These are phyloP conservation scores for Sanghuangporus sanghuang DNA, from an alignment of 1,284 basidiomycete genomes.

Conservation along the genomic window DNA sequence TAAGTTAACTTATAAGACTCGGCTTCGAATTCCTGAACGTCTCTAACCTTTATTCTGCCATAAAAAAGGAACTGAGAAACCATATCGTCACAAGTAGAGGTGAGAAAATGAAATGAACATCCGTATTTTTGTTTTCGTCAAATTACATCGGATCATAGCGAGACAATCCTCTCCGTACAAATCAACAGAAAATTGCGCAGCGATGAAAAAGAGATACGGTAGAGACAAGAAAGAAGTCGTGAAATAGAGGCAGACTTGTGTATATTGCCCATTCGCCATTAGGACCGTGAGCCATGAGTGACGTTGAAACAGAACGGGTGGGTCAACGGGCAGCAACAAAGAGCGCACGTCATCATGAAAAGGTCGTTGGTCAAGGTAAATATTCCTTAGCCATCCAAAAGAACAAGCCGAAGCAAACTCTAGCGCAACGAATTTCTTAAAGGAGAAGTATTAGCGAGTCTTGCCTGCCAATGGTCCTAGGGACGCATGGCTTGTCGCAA, in stretches of 20 bases:
- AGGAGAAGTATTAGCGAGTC: not conserved
- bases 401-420: not conserved
- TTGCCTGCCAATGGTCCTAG: not conserved
- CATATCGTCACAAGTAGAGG: not conserved
- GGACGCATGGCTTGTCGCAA: not conserved
- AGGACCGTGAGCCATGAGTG: not conserved
- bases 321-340: not conserved
- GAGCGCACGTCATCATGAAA: not conserved
- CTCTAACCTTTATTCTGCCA: no score
- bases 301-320: not conserved
- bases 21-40: no score
- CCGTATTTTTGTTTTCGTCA: slow-evolving; percentile 1
- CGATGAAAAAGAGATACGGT: not conserved
- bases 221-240: not conserved
- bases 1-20: not conserved
- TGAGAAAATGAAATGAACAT: not conserved
- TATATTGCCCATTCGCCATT: slow-evolving; percentile 1
- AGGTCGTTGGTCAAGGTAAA: not conserved
- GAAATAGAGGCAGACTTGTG: not conserved
- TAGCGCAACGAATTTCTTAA: not conserved
- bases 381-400: not conserved
- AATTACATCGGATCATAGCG: slow-evolving; percentile 13
- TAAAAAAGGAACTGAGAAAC: no score
- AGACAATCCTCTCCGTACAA: slow-evolving; percentile 11
- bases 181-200: not conserved